Evolutionary conservation across 176 grass and related monocot genomes (phyloP).

Genomic region (Metroxylon sagu): DNA sequence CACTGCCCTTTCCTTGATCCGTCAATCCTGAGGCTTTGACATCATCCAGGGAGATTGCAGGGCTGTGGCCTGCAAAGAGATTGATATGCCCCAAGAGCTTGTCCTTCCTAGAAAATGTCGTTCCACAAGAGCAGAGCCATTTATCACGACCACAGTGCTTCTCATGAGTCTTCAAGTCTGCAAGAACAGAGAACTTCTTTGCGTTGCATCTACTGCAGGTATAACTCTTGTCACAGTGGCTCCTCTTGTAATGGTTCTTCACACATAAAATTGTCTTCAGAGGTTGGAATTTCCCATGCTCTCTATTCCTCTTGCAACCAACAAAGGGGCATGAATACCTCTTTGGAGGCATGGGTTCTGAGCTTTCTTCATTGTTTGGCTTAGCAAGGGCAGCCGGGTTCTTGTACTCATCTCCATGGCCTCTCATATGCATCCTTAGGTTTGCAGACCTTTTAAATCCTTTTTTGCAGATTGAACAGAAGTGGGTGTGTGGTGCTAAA

Average conservation of each 20-base stretch:
- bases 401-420: conserved; percentile 76
- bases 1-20: background rate
- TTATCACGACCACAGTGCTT: conserved; percentile 59
- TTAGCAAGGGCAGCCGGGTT: conserved; percentile 55
- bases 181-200: conserved; percentile 71
- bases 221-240: conserved; percentile 66
- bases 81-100: conserved; percentile 71
- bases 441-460: conserved; percentile 81
- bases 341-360: conserved; percentile 29
- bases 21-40: conserved; percentile 19
- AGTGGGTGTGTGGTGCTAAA: conserved; percentile 63
- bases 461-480: conserved; percentile 69
- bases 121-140: conserved; percentile 75
- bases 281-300: conserved; percentile 66
- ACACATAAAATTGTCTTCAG: conserved; percentile 74
- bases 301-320: conserved; percentile 71
- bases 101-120: conserved; percentile 73
- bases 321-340: conserved; percentile 62
- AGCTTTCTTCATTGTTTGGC: conserved; percentile 32
- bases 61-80: conserved; percentile 64
- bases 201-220: conserved; percentile 51
- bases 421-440: conserved; percentile 84
- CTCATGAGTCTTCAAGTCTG: conserved; percentile 71
- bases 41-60: conserved; percentile 40
- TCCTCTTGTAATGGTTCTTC: conserved; percentile 86